Conservation (phyloP, 2,329 filamentous ascomycete species). For the Aspergillus clavatus region DNA sequence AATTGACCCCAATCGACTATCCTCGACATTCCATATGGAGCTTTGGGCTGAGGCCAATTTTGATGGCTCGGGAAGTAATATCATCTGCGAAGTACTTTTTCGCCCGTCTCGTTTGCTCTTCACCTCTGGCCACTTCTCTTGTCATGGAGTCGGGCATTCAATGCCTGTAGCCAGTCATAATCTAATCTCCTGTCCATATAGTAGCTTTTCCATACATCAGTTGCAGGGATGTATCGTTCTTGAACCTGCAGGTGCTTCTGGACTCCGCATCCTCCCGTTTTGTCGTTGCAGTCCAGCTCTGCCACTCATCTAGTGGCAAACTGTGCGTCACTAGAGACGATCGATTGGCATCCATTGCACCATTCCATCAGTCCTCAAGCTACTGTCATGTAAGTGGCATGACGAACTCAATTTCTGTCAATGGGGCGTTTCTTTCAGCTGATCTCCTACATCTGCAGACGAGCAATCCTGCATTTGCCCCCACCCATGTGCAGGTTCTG, state of each 20-base stretch:
- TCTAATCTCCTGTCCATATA: constrained; percentile 10
- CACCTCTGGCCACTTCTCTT: constrained; percentile 4
- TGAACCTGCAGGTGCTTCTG: constrained; percentile 14
- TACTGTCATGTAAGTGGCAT: constrained; percentile 14
- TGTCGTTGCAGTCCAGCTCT: constrained; percentile 23
- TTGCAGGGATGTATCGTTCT: constrained; percentile 11
- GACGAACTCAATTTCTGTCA: constrained; percentile 16
- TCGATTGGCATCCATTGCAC: constrained; percentile 27
- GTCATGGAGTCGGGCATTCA: background rate
- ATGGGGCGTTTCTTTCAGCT: constrained; percentile 36
- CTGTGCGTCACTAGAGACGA: constrained; percentile 27
- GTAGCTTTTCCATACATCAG: constrained; percentile 5
- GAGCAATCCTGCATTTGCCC: constrained; percentile 35
- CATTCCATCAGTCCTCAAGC: constrained; percentile 9
- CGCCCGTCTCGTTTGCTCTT: constrained; percentile 6
- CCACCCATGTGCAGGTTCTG: constrained; percentile 36
- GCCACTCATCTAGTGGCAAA: constrained; percentile 26
- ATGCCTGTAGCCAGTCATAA: background rate
- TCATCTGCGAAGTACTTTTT: constrained; percentile 1
- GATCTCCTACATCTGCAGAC: constrained; percentile 39
- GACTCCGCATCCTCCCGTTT: constrained; percentile 28
- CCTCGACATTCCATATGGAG: constrained; percentile 15
- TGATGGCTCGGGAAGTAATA: constrained; percentile 2
- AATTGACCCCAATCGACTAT: constrained; percentile 16
- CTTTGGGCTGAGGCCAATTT: constrained; percentile 10